Evolutionary conservation across 768 basidiomycete genomes (phyloP), one percentile per base, ranked within the genome.

Genomic region (Pulveroboletus sp.): DNA sequence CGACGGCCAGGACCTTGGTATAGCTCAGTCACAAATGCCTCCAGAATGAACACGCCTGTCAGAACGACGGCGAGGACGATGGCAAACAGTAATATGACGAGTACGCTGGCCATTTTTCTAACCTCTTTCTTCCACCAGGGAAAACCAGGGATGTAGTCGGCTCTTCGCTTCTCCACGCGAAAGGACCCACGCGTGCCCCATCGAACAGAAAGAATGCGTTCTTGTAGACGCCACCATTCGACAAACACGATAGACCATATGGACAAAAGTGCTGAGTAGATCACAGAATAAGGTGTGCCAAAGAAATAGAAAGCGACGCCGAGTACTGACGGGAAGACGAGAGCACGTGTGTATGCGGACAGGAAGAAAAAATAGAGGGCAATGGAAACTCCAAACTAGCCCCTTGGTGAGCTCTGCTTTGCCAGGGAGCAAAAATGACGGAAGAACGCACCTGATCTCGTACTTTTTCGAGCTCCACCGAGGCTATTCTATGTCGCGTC

Each of bases 341-440:
- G 82, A 31, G 84, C 82, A 39, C 79, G 78, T 0, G 93, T 87
- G 71, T 97, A 97, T 39, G 83, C 81, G 6, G 82, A 79, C 15
- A 97, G 77, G 73, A 95, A 96, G 43, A 81, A 79, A 69, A 94
- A 97, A 71, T 99, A 94, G 32, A 92, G 77, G 2, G 91, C 89
- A 14, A 93, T 71, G 1, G 82, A 76, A 62, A 89, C 89, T 10
- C 93, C 93, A 56, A 90, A 92, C 79, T 83, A 48, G 10, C 24
- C 0, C 41, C 26, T 15, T 21, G 13, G 30, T 57, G 14, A 56
- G 47, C 33, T 35, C 10, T 50, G 42, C 26, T 30, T 26, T 31
- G 37, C 6, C 36, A n/a, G 1, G 14, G 15, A n/a, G 37, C 1
- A 33, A 36, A 9, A 37, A 6, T n/a, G 21, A 13, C 9, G 9